A percentile compares a stretch with the other conserved stretches of the same genome.
Evolutionary conservation across 108 stramenopile genomes (phyloP).

Genomic region (Nitzschia sp.): DNA sequence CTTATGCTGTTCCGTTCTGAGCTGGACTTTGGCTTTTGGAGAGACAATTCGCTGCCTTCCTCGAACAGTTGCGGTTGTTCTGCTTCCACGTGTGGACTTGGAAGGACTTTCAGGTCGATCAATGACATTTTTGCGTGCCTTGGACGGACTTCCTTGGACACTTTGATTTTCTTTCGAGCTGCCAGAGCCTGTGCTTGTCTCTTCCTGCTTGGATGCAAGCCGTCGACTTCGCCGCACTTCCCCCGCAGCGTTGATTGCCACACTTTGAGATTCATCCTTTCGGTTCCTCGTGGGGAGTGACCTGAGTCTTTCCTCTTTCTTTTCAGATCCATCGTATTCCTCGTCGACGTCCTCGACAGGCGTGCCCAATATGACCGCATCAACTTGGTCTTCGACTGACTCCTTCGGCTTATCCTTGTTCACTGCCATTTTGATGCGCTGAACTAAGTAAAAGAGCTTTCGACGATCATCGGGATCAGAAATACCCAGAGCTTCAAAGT

Average conservation of each 20-base stretch:
- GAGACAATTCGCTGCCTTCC: not conserved
- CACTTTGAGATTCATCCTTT: not conserved
- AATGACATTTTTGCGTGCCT: not conserved
- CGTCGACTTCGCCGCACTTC: conserved; percentile 14
- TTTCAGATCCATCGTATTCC: not conserved
- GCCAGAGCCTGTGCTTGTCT: not conserved
- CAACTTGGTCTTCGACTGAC: conserved; percentile 35
- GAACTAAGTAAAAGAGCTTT: conserved; percentile 84
- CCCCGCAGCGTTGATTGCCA: not conserved
- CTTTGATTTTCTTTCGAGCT: conserved; percentile 4
- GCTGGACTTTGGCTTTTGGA: not conserved
- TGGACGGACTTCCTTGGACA: not conserved
- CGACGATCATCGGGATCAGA: conserved; percentile 72
- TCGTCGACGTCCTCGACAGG: not conserved
- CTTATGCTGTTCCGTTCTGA: not conserved
- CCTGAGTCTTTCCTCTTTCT: not conserved
- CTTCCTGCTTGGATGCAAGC: conserved; percentile 15
- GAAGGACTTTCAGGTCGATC: not conserved
- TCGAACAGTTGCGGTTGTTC: not conserved
- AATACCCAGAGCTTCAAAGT: conserved; percentile 79
- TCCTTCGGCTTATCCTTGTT: conserved; percentile 23
- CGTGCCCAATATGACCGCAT: conserved; percentile 30
- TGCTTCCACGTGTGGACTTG: not conserved
- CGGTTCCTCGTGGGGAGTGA: not conserved
- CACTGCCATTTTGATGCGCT: conserved; percentile 78